phyloP scores from a whole-genome alignment of 148 eudicot species.

The Camellia lanceoleosa region DNA sequence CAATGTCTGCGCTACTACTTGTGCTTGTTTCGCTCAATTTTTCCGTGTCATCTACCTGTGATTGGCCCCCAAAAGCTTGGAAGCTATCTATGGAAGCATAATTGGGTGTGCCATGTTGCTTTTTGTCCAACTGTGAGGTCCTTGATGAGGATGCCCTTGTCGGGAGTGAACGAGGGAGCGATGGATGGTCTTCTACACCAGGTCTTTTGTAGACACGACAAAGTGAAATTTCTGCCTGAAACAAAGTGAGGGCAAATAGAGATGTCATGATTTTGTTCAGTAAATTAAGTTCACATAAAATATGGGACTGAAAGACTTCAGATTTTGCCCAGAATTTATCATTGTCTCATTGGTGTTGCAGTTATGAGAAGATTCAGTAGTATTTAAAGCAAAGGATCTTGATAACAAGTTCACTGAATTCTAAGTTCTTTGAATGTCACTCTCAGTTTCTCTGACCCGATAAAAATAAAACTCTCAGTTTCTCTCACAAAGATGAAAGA shows the following conservation, averaged over 20 bases:
- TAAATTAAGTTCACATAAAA: not conserved
- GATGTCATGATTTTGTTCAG: not conserved
- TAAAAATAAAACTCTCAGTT: constrained; percentile 15
- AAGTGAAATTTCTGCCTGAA: constrained; percentile 81
- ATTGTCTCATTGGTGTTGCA: not conserved
- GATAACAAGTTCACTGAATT: not conserved
- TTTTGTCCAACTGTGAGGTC: not conserved
- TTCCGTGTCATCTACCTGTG: constrained; percentile 19
- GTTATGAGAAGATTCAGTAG: not conserved
- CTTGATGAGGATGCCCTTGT: constrained; percentile 37
- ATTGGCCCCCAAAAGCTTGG: constrained; percentile 16
- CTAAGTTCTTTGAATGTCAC: constrained; percentile 30
- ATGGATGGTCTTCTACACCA: constrained; percentile 76
- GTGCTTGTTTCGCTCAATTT: constrained; percentile 49
- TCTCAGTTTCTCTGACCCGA: constrained; percentile 27
- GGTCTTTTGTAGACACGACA: constrained; percentile 90
- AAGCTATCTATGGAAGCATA: constrained; percentile 14
- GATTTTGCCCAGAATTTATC: not conserved
- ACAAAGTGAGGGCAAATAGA: not conserved
- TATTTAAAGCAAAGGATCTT: constrained; percentile 9
- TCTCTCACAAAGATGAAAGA: constrained; percentile 31
- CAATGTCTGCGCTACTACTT: constrained; percentile 56
- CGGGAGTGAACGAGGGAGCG: constrained; percentile 45
- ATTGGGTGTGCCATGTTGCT: constrained; percentile 1
- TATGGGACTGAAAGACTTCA: not conserved